Percentiles rank a stretch among this genome's conserved stretches.
phyloP scores from a whole-genome alignment of 2,329 filamentous ascomycete genomes.

The Ophiocordyceps camponoti-saundersi region DNA sequence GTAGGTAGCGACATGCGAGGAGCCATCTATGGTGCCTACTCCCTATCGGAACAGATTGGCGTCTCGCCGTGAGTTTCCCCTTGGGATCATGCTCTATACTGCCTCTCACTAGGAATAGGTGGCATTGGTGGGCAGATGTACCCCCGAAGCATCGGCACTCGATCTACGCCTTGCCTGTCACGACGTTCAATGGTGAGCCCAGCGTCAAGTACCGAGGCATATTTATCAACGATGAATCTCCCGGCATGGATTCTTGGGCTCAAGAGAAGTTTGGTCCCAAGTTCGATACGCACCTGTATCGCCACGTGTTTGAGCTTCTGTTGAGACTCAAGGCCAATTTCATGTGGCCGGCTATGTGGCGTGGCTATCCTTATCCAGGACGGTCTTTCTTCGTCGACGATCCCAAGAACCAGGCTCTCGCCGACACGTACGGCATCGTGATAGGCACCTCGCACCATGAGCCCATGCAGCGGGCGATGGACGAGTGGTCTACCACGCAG shows the following conservation, averaged over 20 bases:
- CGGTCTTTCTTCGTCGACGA: slow-evolving; percentile 48
- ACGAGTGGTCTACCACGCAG: slow-evolving; percentile 21
- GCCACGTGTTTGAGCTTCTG: slow-evolving; percentile 44
- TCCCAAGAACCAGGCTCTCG: slow-evolving; percentile 35
- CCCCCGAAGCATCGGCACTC: slow-evolving; percentile 24
- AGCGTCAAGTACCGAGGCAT: slow-evolving; percentile 43
- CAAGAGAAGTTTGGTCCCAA: slow-evolving; percentile 28
- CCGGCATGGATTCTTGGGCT: slow-evolving; percentile 35
- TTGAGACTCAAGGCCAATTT: slow-evolving; percentile 44
- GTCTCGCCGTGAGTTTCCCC: slow-evolving; percentile 27
- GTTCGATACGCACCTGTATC: slow-evolving; percentile 40
- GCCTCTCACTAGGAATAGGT: slow-evolving; percentile 11
- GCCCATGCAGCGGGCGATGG: slow-evolving; percentile 44
- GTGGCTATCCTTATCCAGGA: slow-evolving; percentile 25
- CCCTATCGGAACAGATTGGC: slow-evolving; percentile 42
- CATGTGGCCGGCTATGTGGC: slow-evolving; percentile 53
- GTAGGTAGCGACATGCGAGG: slow-evolving; percentile 40
- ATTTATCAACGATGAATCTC: slow-evolving; percentile 39
- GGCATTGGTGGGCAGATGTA: slow-evolving; percentile 45
- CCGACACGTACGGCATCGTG: slow-evolving; percentile 46
- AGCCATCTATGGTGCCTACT: slow-evolving; percentile 43
- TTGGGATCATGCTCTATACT: neutral
- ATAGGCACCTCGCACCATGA: slow-evolving; percentile 50
- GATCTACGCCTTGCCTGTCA: slow-evolving; percentile 27
- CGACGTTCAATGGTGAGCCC: slow-evolving; percentile 24